Base-by-base conservation (phyloP, 192 early-diverging fungal species). In the Backusella circina region DNA sequence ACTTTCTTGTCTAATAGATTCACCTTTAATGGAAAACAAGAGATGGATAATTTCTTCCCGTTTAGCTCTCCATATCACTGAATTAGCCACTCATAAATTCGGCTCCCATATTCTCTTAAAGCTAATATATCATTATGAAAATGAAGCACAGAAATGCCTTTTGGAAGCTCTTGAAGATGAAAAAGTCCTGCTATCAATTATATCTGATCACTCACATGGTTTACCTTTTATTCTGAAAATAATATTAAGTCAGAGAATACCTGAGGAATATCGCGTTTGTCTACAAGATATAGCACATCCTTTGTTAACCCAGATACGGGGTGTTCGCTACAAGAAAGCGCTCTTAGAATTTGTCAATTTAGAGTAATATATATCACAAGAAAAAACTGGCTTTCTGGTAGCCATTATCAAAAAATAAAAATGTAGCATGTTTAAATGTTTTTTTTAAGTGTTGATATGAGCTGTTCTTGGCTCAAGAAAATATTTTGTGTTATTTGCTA, bases 1-100 rank as follows among this genome's bases (percentile, higher is more conserved):
- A 81, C 79, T 98, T 18, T 94, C 93, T 15, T 97, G 97, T 96
- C 85, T 98, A 70, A 79, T 96, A 65, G 97, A 98, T 70, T 90
- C 91, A 23, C 93, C 93, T 21, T 78, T 77, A 5, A 85, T 98
- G 47, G 80, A 91, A 0, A 94, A 95, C 30, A 83, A 95, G 5
- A 94, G 91, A 80, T 86, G 90, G 8, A 86, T 93, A 9, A 81
- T 98, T 18, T 94, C 95, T 18, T 91, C 92, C 50, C 90, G 91
- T 65, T 81, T 98, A 65, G 91, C 86, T 3, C 89, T 89, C 26
- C 90, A 96, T 65, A 79, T 98, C 76, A 80, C 88, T 3, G 84
- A 87, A 9, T 80, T 98, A 33, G 92, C 90, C 28, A 90, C 91
- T 26, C 93, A 96, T 83, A 98, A 98, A 86, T 83, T 97, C n/a